Evolutionary conservation across 495 filamentous ascomycete genomes (phyloP).

Genomic region (Trichoderma gamsii): DNA sequence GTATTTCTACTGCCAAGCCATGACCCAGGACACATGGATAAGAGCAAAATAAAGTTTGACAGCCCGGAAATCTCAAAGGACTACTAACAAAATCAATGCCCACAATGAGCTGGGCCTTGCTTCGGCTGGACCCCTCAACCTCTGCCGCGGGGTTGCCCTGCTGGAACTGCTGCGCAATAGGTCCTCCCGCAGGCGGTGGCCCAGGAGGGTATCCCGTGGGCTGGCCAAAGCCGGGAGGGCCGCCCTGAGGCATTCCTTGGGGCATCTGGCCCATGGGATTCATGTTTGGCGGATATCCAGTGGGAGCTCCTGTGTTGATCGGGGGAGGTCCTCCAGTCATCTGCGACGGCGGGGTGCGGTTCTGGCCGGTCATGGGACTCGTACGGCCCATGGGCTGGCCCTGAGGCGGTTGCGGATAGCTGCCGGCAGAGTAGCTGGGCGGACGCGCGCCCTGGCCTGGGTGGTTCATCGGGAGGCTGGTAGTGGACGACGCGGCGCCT

Average conservation of each 20-base stretch:
- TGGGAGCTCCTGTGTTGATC: slow-evolving; percentile 57
- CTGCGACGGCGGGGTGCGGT: slow-evolving; percentile 51
- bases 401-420: slow-evolving; percentile 44
- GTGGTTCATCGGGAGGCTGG: slow-evolving; percentile 54
- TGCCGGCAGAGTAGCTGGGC: slow-evolving; percentile 68
- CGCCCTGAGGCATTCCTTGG: slow-evolving; percentile 42
- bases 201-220: slow-evolving; percentile 35
- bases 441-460: slow-evolving; percentile 52
- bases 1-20: background rate
- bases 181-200: slow-evolving; percentile 37
- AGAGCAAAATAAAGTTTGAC: background rate
- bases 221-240: slow-evolving; percentile 36
- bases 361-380: slow-evolving; percentile 41
- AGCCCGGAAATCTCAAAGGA: background rate
- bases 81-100: slow-evolving; percentile 72
- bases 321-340: slow-evolving; percentile 66
- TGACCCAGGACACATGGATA: background rate
- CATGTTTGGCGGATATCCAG: slow-evolving; percentile 49
- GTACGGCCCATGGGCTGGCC: slow-evolving; percentile 41
- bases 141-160: slow-evolving; percentile 60
- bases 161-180: slow-evolving; percentile 27
- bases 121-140: slow-evolving; percentile 78
- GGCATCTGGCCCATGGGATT: slow-evolving; percentile 45
- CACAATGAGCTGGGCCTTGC: slow-evolving; percentile 73
- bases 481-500: slow-evolving; percentile 40